Conservation (phyloP, 345 rosid species). For the Eucalyptus lansdowneana region DNA sequence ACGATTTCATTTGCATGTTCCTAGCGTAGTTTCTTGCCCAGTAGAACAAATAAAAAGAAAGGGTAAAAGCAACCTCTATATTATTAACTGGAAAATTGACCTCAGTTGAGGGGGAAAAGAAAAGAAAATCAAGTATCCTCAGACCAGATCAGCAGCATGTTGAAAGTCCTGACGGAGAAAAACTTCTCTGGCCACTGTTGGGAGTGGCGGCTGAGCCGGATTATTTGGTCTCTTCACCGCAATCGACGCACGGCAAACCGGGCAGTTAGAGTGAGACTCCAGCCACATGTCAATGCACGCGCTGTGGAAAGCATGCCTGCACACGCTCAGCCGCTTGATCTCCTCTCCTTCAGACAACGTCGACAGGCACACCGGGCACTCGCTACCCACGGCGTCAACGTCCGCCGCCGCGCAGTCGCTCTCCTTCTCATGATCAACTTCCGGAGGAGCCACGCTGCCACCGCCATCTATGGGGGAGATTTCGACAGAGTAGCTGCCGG, state of each 20-base stretch:
- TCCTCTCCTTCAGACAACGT: constrained; percentile 44
- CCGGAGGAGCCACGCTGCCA: constrained; percentile 5
- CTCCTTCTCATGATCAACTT: constrained; percentile 21
- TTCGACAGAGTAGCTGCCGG: neutral
- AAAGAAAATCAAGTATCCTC: neutral
- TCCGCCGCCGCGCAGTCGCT: neutral
- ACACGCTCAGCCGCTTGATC: constrained; percentile 33
- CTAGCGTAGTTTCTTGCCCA: neutral
- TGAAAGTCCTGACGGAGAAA: neutral
- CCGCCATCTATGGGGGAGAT: neutral
- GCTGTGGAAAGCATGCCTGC: constrained; percentile 69
- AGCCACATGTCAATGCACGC: constrained; percentile 62
- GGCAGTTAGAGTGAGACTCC: constrained; percentile 43
- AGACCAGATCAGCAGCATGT: neutral
- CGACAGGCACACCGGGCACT: constrained; percentile 67
- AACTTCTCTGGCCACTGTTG: neutral
- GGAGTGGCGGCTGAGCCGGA: neutral
- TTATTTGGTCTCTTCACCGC: constrained; percentile 10
- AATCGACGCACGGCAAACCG: constrained; percentile 59
- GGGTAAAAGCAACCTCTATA: neutral
- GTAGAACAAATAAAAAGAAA: neutral
- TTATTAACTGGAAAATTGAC: neutral
- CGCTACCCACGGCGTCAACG: constrained; percentile 34
- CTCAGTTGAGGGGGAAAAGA: neutral
- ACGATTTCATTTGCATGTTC: neutral